These are phyloP conservation scores for Neotropicomus parvogracilis DNA, from an alignment of 1,284 basidiomycete genomes.

Conservation along the genomic window DNA sequence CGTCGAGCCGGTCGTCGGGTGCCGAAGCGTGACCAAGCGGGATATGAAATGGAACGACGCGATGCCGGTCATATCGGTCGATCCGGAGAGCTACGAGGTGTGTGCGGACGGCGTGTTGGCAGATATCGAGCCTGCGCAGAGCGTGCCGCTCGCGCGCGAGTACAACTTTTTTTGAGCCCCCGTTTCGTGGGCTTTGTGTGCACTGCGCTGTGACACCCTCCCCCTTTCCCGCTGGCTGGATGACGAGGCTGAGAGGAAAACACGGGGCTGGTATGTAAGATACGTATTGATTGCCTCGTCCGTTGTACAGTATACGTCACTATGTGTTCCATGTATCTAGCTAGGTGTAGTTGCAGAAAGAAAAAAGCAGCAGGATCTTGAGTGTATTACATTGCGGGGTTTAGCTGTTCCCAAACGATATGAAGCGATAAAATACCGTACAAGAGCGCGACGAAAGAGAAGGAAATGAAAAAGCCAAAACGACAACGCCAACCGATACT, in stretches of 20 bases:
- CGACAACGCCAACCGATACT: no score
- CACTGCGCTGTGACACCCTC: no score
- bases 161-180: slow-evolving; percentile 76
- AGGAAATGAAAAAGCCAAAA: not conserved
- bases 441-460: not conserved
- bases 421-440: slow-evolving; percentile 23
- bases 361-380: slow-evolving; percentile 3
- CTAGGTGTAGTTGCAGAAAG: slow-evolving; percentile 1
- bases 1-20: slow-evolving; percentile 73
- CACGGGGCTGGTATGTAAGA: not conserved
- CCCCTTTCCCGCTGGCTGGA: no score
- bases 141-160: slow-evolving; percentile 62
- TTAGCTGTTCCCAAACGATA: slow-evolving; percentile 12
- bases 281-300: not conserved
- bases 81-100: slow-evolving; percentile 92
- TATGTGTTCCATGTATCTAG: slow-evolving; percentile 7
- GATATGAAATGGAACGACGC: slow-evolving; percentile 93
- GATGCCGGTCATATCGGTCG: slow-evolving; percentile 82
- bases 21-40: slow-evolving; percentile 74
- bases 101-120: slow-evolving; percentile 74
- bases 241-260: not conserved
- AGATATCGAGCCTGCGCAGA: slow-evolving; percentile 75
- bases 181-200: no score
- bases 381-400: slow-evolving; percentile 17
- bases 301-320: slow-evolving; percentile 5